Conservation (phyloP, 345 rosid genomes). For the Fremontodendron californicum region DNA sequence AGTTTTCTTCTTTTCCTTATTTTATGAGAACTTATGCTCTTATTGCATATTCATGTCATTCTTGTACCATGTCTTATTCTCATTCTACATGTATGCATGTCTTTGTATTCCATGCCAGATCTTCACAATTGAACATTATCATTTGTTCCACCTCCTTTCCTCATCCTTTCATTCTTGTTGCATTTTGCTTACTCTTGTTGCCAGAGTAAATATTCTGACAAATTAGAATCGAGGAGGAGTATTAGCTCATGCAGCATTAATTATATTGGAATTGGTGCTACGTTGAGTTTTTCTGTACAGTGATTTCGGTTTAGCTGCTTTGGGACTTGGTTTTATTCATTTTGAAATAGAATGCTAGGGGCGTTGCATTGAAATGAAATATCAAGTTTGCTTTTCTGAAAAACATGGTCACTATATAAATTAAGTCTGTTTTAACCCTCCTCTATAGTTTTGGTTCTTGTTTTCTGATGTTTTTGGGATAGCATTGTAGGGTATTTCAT, state of each 20-base stretch:
- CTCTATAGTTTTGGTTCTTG: background rate
- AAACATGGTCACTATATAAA: background rate
- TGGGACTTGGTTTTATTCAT: background rate
- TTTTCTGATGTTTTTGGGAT: background rate
- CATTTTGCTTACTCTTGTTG: too few relatives aligned
- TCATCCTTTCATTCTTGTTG: background rate
- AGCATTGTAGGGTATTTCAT: background rate
- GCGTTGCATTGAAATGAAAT: background rate
- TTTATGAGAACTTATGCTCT: too few relatives aligned
- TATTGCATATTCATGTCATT: background rate
- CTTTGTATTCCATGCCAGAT: background rate
- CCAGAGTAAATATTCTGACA: background rate
- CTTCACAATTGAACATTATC: background rate
- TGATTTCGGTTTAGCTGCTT: background rate
- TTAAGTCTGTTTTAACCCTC: background rate
- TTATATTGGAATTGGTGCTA: background rate
- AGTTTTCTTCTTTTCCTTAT: too few relatives aligned
- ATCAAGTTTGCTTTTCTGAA: background rate
- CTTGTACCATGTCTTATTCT: background rate
- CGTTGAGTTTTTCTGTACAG: background rate
- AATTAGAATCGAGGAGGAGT: background rate
- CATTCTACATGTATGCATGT: background rate
- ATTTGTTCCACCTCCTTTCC: background rate
- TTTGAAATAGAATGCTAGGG: background rate
- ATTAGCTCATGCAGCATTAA: background rate